phyloP scores from a whole-genome alignment of 176 grass and related monocot species.

The Melocanna baccifera region DNA sequence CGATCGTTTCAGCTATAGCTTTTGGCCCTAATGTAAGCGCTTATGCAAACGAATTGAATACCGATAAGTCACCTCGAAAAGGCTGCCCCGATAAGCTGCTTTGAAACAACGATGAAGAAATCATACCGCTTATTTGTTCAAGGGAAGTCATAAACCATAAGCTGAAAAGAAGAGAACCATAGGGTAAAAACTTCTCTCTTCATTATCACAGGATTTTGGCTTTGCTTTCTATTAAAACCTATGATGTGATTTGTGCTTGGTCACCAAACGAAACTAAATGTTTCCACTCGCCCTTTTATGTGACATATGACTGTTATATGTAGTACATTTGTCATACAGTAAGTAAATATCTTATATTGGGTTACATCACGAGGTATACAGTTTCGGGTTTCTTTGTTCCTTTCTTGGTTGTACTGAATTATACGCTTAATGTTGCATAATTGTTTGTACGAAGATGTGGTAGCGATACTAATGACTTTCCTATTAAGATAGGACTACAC shows the following conservation, averaged over 20 bases:
- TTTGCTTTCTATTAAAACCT: not conserved
- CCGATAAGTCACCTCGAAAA: no score
- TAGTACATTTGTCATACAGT: not conserved
- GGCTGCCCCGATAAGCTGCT: no score
- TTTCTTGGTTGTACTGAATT: not conserved
- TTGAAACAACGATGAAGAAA: no score
- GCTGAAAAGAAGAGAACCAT: no score
- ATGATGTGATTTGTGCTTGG: not conserved
- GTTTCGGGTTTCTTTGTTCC: not conserved
- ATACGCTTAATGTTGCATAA: not conserved
- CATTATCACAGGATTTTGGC: not conserved
- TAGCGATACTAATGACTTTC: no score
- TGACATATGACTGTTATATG: not conserved
- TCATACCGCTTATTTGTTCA: no score
- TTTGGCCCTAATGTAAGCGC: no score
- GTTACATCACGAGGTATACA: not conserved
- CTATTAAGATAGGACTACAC: no score
- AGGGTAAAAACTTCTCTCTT: not conserved
- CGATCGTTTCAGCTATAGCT: no score
- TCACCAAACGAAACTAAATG: not conserved
- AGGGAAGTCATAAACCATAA: no score
- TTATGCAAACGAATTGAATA: no score
- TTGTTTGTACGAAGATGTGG: not conserved
- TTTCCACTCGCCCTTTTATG: conserved; percentile 12
- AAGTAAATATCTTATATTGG: not conserved